Base-by-base conservation (phyloP, 1,139 yeast species). In the Nakaseomyces delphensis region DNA sequence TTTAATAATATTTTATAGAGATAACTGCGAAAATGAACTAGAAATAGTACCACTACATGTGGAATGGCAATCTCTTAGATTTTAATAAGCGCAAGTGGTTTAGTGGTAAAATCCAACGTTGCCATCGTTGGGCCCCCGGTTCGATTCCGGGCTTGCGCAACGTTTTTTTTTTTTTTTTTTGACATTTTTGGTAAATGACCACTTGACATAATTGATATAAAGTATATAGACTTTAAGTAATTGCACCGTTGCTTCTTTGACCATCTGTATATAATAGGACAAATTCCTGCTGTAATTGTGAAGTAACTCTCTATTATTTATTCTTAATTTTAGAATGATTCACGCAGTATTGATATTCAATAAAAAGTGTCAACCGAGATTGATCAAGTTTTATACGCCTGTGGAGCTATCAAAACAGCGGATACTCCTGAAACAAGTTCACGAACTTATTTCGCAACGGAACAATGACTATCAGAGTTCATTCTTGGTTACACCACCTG, bases 311-410 rank as follows among this genome's bases (percentile, higher is more conserved):
- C n/a, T n/a, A n/a, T n/a, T n/a, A n/a, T n/a, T n/a, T n/a, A n/a
- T n/a, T n/a, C n/a, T n/a, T n/a, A n/a, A n/a, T n/a, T n/a, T n/a
- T n/a, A 33, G 21, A 18, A 86, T 87, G 96, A 87, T 87, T 45
- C 95, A 87, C 60, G 84, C 96, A 5, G 95, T 86, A 29, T 67
- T 87, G 44, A 85, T 87, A 59, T 83, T 89, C 64, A 89, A 89
- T 64, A 87, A 83, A 53, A 82, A 82, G 55, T 95, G 97, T n/a
- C 74, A 85, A 43, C 96, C 98, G 1, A 74, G 99, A 43, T 68
- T 91, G 43, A 78, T 84, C 67, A 87, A 87, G 62, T 93, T 91
- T 66, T 91, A 93, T 62, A 85, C 96, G 0, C 94, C 95, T 1
- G 85, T 91, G 8, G 69, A 60, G 16, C 47, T 60, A 13, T 52